These are phyloP conservation scores for Nitzschia sp. DNA, from an alignment of 108 stramenopile species.

Conservation along the genomic window DNA sequence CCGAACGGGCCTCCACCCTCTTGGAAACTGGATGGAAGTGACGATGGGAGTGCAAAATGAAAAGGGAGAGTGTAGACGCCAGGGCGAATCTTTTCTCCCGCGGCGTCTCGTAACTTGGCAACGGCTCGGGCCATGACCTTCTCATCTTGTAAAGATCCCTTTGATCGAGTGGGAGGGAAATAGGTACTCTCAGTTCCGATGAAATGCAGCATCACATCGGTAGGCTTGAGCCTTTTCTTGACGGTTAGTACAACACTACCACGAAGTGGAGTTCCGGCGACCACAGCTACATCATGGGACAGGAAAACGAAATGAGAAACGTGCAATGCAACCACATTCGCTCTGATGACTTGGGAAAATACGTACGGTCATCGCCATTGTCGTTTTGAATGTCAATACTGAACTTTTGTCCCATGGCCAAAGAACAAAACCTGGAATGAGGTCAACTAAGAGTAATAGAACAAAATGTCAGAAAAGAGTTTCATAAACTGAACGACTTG, in stretches of 20 bases:
- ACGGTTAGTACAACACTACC: conserved; percentile 19
- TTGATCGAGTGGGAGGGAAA: not conserved
- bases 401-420: conserved; percentile 22
- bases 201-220: conserved; percentile 9
- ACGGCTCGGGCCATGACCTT: conserved; percentile 19
- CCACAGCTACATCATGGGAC: conserved; percentile 2
- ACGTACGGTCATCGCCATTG: conserved; percentile 20
- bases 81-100: not conserved
- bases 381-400: conserved; percentile 22
- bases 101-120: conserved; percentile 9
- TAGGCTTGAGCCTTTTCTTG: conserved; percentile 13
- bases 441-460: too few species aligned
- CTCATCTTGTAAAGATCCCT: not conserved
- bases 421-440: not conserved
- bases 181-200: conserved; percentile 18
- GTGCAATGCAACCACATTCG: not conserved
- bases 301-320: not conserved
- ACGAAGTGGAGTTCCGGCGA: conserved; percentile 18
- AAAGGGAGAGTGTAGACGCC: conserved; percentile 21
- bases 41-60: conserved; percentile 19
- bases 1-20: conserved; percentile 2
- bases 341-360: not conserved
- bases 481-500: too few species aligned
- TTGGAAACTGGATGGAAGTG: conserved; percentile 23
- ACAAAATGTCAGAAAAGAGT: too few species aligned